A percentile compares a stretch with the other conserved stretches of the same genome.
Evolutionary conservation across 345 rosid genomes (phyloP).

Genomic region (Rhizophora apiculata): DNA sequence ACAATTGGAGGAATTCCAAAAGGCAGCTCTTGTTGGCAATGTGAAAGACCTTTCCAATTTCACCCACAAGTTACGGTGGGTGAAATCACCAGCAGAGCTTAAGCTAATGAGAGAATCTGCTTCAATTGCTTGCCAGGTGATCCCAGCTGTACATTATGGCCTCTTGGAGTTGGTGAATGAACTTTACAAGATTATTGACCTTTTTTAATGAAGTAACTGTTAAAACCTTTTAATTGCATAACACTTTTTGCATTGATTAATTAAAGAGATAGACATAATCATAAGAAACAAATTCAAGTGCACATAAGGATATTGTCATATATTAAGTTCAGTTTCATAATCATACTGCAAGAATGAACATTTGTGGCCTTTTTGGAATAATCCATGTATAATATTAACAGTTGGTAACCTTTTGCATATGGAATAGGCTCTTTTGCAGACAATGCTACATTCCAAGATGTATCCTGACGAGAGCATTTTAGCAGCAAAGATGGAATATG

Average conservation of each 20-base stretch:
- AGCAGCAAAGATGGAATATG: slow-evolving; percentile 86
- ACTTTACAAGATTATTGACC: slow-evolving; percentile 1
- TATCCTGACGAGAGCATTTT: slow-evolving; percentile 73
- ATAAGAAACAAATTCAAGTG: too few species aligned
- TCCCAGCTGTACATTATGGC: slow-evolving; percentile 8
- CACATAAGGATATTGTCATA: too few species aligned
- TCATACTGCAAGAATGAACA: neutral
- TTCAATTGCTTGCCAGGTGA: slow-evolving; percentile 93
- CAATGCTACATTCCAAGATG: slow-evolving; percentile 75
- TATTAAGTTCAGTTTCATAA: too few species aligned
- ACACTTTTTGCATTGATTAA: neutral
- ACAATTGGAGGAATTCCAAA: slow-evolving; percentile 62
- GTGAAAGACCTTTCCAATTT: slow-evolving; percentile 58
- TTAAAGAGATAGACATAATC: neutral
- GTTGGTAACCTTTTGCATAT: slow-evolving; percentile 11
- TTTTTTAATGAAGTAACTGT: neutral
- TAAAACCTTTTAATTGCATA: neutral
- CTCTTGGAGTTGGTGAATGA: neutral
- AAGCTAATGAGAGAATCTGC: slow-evolving; percentile 93
- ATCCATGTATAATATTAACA: neutral
- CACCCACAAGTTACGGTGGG: slow-evolving; percentile 73
- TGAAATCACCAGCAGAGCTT: slow-evolving; percentile 83
- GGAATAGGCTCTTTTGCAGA: slow-evolving; percentile 78
- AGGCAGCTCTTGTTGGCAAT: slow-evolving; percentile 46
- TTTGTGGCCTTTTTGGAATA: slow-evolving; percentile 3